Evolutionary conservation across 2,329 filamentous ascomycete genomes (phyloP), one percentile per base, ranked within the genome.

Genomic region (Aspergillus luchuensis): DNA sequence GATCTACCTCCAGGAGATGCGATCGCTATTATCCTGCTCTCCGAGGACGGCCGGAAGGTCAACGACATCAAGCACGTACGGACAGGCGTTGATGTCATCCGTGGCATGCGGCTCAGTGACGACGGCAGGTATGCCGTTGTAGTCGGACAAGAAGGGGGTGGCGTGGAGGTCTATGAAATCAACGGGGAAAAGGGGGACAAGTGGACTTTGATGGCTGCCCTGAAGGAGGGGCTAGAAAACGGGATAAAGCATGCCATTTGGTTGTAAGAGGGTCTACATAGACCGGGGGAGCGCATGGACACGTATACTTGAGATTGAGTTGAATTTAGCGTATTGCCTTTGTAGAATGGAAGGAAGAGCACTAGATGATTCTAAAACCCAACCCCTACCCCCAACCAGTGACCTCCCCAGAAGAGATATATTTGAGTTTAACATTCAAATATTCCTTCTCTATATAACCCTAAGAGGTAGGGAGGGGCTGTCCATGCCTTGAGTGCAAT

Each of bases 81-180:
- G 8, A 54, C 51, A 2, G 36, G 36, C 10, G n/a, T 54, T 11
- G 51, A 54, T 41, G 51, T 54, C 33, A 54, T 54, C 51, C 51
- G 51, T 38, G 51, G 51, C 10, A 54, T 54, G 51, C 51, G 51
- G 28, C 17, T 54, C 51, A 54, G 28, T n/a, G 51, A 54, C 17
- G 51, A 54, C n/a, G 51, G 51, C 30, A 41, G 33, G 19, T 54
- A 54, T 15, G 36, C 43, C 4, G 51, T 54, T 11, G 51, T 41
- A 36, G 51, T 25, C 4, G 51, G 51, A 7, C 51, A 54, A 25
- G 51, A 54, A 41, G 51, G 51, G 5, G 51, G 51, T 21, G 51
- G 51, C 36, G 51, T 54, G 4, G 51, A 54, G 19, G 36, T 54
- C 51, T 54, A 54, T 13, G 51, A 15, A 36, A 39, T 54, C n/a